These are phyloP conservation scores for Hemileccinum impolitum DNA, from an alignment of 768 basidiomycete species.

Conservation along the genomic window DNA sequence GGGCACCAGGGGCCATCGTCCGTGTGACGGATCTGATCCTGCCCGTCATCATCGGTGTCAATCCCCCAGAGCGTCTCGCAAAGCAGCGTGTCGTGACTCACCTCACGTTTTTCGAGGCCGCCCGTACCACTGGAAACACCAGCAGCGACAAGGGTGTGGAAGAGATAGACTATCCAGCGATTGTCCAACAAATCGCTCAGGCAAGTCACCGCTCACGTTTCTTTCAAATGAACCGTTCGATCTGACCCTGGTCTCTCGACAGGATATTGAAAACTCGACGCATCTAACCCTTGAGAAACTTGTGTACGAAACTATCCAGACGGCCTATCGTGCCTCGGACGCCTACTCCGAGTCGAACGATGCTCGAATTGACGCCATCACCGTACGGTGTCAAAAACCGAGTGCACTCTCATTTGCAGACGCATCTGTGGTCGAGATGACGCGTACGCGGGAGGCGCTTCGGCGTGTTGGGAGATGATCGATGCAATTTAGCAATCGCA, in stretches of 20 bases:
- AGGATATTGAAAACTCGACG: constrained; percentile 12
- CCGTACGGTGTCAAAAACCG: constrained; percentile 62
- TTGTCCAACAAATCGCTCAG: constrained; percentile 33
- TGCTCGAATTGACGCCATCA: constrained; percentile 39
- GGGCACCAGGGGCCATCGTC: constrained; percentile 25
- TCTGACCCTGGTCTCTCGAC: not conserved
- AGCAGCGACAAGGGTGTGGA: not conserved
- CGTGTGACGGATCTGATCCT: constrained; percentile 45
- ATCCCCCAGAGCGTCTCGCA: constrained; percentile 61
- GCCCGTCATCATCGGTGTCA: constrained; percentile 64
- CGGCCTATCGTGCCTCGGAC: constrained; percentile 60
- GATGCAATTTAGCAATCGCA: too few species aligned
- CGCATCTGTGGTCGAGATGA: constrained; percentile 60
- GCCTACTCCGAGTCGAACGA: constrained; percentile 12
- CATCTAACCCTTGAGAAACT: constrained; percentile 23
- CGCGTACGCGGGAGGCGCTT: constrained; percentile 29
- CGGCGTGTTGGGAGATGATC: not conserved
- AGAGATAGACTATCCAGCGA: constrained; percentile 35
- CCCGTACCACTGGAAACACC: constrained; percentile 12
- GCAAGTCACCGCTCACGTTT: constrained; percentile 4
- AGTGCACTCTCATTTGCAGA: constrained; percentile 66
- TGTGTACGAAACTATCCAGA: constrained; percentile 44
- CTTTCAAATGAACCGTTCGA: too few species aligned
- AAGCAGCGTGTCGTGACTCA: constrained; percentile 63
- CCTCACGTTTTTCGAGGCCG: constrained; percentile 41